These are phyloP conservation scores for Monosporozyma yasuniensis DNA, from an alignment of 805 yeast genomes.

Conservation along the genomic window DNA sequence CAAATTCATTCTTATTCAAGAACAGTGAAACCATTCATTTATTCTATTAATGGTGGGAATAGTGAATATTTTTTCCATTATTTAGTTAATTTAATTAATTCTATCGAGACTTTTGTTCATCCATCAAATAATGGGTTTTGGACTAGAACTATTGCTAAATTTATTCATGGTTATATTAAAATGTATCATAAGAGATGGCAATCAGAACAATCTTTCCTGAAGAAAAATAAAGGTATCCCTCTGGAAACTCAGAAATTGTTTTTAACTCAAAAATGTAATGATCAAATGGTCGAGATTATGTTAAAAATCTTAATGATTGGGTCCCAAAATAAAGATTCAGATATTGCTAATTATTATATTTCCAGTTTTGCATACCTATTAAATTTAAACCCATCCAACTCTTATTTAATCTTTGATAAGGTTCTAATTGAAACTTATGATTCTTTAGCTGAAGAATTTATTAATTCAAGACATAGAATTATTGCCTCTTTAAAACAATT, in stretches of 20 bases:
- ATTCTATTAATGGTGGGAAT: slow-evolving; percentile 48
- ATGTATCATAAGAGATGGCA: slow-evolving; percentile 51
- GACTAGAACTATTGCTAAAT: slow-evolving; percentile 61
- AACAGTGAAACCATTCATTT: slow-evolving; percentile 42
- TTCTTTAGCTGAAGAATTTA: slow-evolving; percentile 52
- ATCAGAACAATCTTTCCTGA: slow-evolving; percentile 33
- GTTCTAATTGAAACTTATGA: slow-evolving; percentile 68
- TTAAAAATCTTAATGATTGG: slow-evolving; percentile 51
- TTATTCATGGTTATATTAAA: slow-evolving; percentile 50
- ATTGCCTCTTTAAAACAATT: slow-evolving; percentile 62
- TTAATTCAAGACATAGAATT: slow-evolving; percentile 73
- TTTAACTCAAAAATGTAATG: slow-evolving; percentile 30
- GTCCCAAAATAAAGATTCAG: slow-evolving; percentile 61
- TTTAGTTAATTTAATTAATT: slow-evolving; percentile 47
- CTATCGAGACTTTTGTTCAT: slow-evolving; percentile 74
- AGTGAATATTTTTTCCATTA: slow-evolving; percentile 42
- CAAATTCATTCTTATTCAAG: slow-evolving; percentile 37
- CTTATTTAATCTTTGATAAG: slow-evolving; percentile 39
- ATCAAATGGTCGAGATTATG: slow-evolving; percentile 35
- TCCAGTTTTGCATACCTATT: slow-evolving; percentile 56
- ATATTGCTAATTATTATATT: slow-evolving; percentile 51
- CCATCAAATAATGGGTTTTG: slow-evolving; percentile 87
- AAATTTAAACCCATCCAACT: slow-evolving; percentile 44
- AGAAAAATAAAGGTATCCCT: slow-evolving; percentile 12
- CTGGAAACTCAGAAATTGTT: slow-evolving; percentile 1